Percentiles rank a stretch among this genome's conserved stretches.
Evolutionary conservation across 1,139 yeast genomes (phyloP).

Genomic region (Saccharomyces hybrid): DNA sequence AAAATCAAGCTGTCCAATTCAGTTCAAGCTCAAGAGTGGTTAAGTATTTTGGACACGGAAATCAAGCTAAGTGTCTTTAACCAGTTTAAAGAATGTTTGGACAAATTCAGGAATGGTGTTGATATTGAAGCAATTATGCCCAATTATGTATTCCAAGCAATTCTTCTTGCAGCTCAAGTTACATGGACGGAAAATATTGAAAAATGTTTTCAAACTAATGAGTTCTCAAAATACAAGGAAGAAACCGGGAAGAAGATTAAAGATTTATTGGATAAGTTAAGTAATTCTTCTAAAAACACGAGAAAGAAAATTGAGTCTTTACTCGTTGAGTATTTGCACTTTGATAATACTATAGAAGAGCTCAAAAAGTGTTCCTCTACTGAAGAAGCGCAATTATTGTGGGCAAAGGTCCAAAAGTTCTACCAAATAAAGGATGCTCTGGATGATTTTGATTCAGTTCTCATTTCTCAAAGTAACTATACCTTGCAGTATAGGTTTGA

Average conservation of each 20-base stretch:
- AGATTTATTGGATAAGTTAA: background rate
- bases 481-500: conserved; percentile 66
- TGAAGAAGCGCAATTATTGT: conserved; percentile 30
- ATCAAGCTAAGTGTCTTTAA: conserved; percentile 43
- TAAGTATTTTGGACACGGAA: conserved; percentile 49
- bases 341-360: conserved; percentile 37
- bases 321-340: conserved; percentile 62
- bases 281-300: background rate
- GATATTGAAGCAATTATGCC: conserved; percentile 12
- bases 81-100: conserved; percentile 31
- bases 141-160: conserved; percentile 51
- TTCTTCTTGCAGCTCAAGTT: conserved; percentile 52
- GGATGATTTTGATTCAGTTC: conserved; percentile 36
- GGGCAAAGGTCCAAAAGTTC: conserved; percentile 53
- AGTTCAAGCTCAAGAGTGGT: conserved; percentile 43
- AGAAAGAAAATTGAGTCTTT: conserved; percentile 50
- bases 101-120: conserved; percentile 14
- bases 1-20: conserved; percentile 38
- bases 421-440: conserved; percentile 30
- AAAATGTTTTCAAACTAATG: conserved; percentile 10
- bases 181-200: conserved; percentile 46
- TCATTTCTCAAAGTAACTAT: conserved; percentile 48
- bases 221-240: conserved; percentile 11
- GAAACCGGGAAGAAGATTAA: background rate
- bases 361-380: conserved; percentile 23